phyloP scores from a whole-genome alignment of 2,329 filamentous ascomycete species.

The Fusarium vanettenii region DNA sequence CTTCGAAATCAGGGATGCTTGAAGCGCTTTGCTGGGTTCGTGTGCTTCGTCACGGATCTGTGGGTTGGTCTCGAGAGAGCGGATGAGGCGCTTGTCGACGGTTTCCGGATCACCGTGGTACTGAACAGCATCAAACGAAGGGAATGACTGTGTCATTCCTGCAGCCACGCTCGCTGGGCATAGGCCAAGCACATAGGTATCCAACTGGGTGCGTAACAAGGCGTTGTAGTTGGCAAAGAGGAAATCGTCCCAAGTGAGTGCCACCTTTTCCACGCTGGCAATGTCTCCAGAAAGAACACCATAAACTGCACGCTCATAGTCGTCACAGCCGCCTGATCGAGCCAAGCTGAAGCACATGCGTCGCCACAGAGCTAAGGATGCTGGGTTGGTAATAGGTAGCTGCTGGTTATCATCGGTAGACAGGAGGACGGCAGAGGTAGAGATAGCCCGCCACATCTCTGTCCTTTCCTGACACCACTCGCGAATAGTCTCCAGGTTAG shows the following conservation, averaged over 20 bases:
- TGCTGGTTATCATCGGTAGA: constrained; percentile 60
- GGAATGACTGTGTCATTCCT: constrained; percentile 67
- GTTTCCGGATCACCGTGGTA: constrained; percentile 67
- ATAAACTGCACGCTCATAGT: constrained; percentile 90
- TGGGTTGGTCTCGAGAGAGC: constrained; percentile 67
- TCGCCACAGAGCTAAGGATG: constrained; percentile 75
- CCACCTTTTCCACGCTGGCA: constrained; percentile 79
- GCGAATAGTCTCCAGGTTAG: constrained; percentile 76
- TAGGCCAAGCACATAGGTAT: constrained; percentile 71
- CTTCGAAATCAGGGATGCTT: constrained; percentile 78
- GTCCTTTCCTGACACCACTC: constrained; percentile 89
- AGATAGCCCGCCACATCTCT: constrained; percentile 89
- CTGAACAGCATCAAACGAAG: constrained; percentile 72
- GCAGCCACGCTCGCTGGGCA: constrained; percentile 65
- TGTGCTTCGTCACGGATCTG: constrained; percentile 68
- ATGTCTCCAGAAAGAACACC: constrained; percentile 90
- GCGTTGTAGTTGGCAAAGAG: constrained; percentile 91
- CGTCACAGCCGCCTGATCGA: constrained; percentile 75
- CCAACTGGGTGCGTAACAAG: constrained; percentile 83
- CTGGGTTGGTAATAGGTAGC: constrained; percentile 49
- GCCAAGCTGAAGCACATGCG: constrained; percentile 80
- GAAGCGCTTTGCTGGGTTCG: constrained; percentile 78
- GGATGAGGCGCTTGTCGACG: constrained; percentile 69
- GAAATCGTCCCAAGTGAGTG: constrained; percentile 85
- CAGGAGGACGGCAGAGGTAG: constrained; percentile 79